These are phyloP conservation scores for Venturia carpophila DNA, from an alignment of 2,329 filamentous ascomycete genomes.

Conservation along the genomic window DNA sequence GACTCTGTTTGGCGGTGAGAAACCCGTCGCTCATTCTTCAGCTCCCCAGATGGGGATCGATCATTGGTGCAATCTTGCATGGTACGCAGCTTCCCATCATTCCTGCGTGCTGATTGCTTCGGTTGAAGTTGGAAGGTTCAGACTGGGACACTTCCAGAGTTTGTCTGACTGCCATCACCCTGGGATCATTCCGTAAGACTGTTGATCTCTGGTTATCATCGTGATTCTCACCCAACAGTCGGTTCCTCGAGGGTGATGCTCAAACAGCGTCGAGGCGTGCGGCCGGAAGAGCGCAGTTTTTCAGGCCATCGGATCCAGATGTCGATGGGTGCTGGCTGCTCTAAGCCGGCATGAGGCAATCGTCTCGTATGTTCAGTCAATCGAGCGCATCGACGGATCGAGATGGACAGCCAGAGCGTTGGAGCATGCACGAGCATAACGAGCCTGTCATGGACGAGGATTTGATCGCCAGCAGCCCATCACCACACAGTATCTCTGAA, in stretches of 20 bases:
- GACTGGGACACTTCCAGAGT: too few relatives aligned
- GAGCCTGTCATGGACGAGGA: background rate
- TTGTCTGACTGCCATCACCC: too few relatives aligned
- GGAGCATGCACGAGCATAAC: background rate
- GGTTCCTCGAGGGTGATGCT: background rate
- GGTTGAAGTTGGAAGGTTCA: background rate
- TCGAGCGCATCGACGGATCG: conserved; percentile 1
- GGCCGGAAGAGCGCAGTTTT: background rate
- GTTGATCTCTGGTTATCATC: background rate
- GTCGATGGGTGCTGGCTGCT: background rate
- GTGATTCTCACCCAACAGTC: background rate
- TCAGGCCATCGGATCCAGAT: background rate
- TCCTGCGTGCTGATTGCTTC: background rate
- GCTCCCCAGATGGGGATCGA: background rate
- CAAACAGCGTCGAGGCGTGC: background rate
- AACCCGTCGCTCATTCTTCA: background rate
- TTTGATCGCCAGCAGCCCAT: background rate
- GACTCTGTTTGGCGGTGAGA: background rate
- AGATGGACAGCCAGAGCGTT: background rate
- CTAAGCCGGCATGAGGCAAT: background rate
- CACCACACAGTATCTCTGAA: background rate
- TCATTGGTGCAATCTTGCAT: background rate
- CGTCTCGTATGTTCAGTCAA: background rate
- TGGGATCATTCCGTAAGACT: background rate
- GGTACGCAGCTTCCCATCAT: background rate